Base-by-base conservation (phyloP, 1,284 basidiomycete genomes). In the Phlebopus sp. region DNA sequence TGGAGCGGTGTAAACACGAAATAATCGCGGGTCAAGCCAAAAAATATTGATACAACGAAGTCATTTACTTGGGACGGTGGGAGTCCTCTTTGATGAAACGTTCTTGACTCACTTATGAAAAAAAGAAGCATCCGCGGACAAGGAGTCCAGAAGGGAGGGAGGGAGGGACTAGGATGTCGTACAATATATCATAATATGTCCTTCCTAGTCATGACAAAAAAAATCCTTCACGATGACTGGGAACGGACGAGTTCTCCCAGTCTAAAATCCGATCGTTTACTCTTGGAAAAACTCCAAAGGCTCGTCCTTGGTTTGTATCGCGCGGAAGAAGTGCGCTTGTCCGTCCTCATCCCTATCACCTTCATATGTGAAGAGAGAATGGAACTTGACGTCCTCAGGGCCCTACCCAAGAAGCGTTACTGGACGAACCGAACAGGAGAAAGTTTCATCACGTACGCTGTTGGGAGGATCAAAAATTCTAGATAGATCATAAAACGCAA, bases 401-500 rank as follows among this genome's bases (percentile, higher is more conserved):
- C 84, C 85, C 84, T 89, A 53, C 34, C 44, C 46, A 48, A 44
- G 37, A 51, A 51, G 41, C 43, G 14, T 32, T 47, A 32, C 39
- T 55, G 50, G 51, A 55, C 19, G 10, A n/a, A 18, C 27, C 14
- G 14, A 36, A 25, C 17, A 18, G 49, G 19, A 27, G 32, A 40
- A 46, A 36, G 37, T 41, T 30, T 44, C 57, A 72, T 47, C 32
- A 48, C 56, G 57, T 64, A 84, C 85, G 64, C 75, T 74, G 68
- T 86, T 83, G 1, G 83, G 84, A 42, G 86, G 81, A 59, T 89
- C 86, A 57, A 89, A 86, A 54, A 89, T 82, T 52, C 76, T 78
- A 58, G 25, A 25, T 25, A 25, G 25, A 25, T 25, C 5, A 25
- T 25, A 5, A 17, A 35, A 49, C 45, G 42, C 32, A 37, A 38